Percentiles rank a stretch among this genome's conserved stretches.
These are phyloP conservation scores for Infundibulicybe gibba DNA, from an alignment of 768 basidiomycete genomes.

Conservation along the genomic window DNA sequence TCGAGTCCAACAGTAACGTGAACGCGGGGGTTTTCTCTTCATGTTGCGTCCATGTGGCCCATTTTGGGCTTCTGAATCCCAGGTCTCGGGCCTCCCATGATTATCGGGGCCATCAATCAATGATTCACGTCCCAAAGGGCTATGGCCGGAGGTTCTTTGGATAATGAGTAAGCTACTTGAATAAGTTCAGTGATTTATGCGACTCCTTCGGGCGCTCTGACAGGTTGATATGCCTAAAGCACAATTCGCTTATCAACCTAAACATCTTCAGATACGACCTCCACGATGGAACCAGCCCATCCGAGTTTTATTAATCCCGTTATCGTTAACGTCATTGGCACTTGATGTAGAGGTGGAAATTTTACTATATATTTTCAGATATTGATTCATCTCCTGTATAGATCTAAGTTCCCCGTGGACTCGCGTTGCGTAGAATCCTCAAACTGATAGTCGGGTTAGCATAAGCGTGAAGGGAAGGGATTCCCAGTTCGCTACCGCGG, in stretches of 20 bases:
- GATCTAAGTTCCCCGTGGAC: constrained; percentile 64
- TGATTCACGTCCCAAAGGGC: no score
- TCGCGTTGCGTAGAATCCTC: constrained; percentile 65
- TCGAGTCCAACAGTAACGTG: no score
- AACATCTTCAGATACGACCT: neutral
- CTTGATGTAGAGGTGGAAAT: constrained; percentile 55
- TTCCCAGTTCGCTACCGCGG: constrained; percentile 39
- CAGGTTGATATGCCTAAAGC: no score
- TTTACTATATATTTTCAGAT: neutral
- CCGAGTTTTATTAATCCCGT: constrained; percentile 51
- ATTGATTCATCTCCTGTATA: constrained; percentile 15
- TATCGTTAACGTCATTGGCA: constrained; percentile 50
- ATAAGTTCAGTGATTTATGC: no score
- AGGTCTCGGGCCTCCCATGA: no score
- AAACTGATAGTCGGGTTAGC: constrained; percentile 60
- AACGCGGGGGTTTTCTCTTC: no score
- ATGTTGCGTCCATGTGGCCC: no score
- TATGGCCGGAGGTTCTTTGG: no score
- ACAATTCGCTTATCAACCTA: neutral
- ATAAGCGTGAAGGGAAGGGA: constrained; percentile 50
- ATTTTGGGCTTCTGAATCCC: no score
- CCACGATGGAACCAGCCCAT: constrained; percentile 33
- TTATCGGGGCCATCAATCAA: no score
- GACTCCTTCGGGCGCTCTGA: no score
- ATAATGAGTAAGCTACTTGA: no score